Evolutionary conservation across 345 rosid genomes (phyloP).

Genomic region (Gossypium rotundifolium): DNA sequence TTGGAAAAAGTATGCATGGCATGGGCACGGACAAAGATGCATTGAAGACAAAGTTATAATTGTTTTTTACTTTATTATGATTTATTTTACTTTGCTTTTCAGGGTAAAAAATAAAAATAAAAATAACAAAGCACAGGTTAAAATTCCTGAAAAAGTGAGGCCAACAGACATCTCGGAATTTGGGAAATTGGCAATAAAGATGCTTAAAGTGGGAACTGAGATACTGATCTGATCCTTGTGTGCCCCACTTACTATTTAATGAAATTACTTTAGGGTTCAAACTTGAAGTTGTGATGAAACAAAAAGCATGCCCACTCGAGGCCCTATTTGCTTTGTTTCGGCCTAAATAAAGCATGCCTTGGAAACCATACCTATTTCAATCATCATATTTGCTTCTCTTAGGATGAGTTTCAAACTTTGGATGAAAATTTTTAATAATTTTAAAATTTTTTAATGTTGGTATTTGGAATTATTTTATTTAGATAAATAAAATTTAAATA

Average conservation of each 20-base stretch:
- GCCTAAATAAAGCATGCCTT: no score
- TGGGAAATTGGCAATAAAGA: slow-evolving; percentile 4
- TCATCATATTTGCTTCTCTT: neutral
- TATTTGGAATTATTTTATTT: no score
- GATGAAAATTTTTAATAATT: no score
- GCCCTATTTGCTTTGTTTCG: neutral
- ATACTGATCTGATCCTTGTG: neutral
- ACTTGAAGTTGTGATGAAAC: no score
- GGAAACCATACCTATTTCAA: no score
- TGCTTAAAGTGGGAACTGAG: slow-evolving; percentile 11
- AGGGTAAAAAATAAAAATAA: slow-evolving; percentile 8
- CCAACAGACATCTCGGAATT: slow-evolving; percentile 15
- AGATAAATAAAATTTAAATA: no score
- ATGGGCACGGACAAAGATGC: slow-evolving; percentile 20
- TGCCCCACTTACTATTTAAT: no score
- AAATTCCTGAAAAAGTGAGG: slow-evolving; percentile 10
- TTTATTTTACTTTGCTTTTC: neutral
- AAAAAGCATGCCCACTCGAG: no score
- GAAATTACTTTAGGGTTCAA: no score
- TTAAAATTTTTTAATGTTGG: no score
- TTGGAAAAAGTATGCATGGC: neutral
- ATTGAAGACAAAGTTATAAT: neutral
- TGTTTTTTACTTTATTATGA: neutral
- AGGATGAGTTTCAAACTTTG: no score
- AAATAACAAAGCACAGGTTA: neutral